A percentile compares a stretch with the other conserved stretches of the same genome.
phyloP scores from a whole-genome alignment of 163 green algal genomes.

The Trebouxia gelatinosa region DNA sequence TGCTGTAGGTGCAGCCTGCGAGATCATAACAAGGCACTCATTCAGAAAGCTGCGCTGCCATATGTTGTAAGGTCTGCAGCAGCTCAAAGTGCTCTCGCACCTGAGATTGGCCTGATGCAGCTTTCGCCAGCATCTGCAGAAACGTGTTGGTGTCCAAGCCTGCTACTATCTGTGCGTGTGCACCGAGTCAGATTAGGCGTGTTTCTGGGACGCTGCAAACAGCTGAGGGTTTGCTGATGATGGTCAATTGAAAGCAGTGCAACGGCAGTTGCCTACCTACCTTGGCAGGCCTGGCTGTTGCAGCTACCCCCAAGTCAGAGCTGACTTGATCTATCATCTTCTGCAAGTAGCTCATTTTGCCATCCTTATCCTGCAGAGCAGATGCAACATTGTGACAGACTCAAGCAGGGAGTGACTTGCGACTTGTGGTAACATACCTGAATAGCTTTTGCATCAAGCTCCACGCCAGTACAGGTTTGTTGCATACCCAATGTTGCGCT shows the following conservation, averaged over 20 bases:
- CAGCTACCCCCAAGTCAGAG: constrained; percentile 43
- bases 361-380: constrained; percentile 70
- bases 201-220: background rate
- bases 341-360: constrained; percentile 69
- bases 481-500: constrained; percentile 71
- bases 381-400: background rate
- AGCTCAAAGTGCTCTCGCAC: background rate
- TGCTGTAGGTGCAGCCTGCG: background rate
- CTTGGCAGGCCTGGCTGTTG: constrained; percentile 70
- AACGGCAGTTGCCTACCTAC: constrained; percentile 26
- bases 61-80: background rate
- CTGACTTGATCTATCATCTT: constrained; percentile 75
- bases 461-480: constrained; percentile 63
- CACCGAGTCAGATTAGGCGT: background rate
- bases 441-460: constrained; percentile 61
- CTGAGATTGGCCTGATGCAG: constrained; percentile 3
- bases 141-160: constrained; percentile 86
- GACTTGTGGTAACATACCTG: background rate
- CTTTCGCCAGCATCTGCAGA: constrained; percentile 68
- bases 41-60: too few species aligned
- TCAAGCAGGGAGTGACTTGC: background rate
- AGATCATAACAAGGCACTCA: background rate
- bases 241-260: background rate
- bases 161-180: constrained; percentile 68
- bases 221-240: background rate